A percentile compares a stretch with the other conserved stretches of the same genome.
These are phyloP conservation scores for Colletotrichum eleusines DNA, from an alignment of 2,329 filamentous ascomycete species.

Conservation along the genomic window DNA sequence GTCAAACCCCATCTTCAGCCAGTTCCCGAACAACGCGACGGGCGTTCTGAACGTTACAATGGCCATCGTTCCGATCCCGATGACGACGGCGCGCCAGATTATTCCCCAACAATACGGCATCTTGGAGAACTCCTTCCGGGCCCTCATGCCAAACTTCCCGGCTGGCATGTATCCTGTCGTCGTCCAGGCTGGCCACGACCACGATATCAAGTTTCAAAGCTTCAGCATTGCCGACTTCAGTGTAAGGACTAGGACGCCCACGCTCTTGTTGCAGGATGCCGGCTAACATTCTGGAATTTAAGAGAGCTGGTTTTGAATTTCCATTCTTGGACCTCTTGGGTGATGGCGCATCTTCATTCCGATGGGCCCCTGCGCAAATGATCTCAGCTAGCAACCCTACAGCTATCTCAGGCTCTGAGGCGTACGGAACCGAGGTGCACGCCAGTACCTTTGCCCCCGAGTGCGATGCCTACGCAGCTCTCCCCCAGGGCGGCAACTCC, in stretches of 20 bases:
- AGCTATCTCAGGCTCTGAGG: conserved; percentile 58
- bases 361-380: conserved; percentile 61
- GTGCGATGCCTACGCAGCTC: conserved; percentile 62
- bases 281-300: not conserved
- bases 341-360: conserved; percentile 64
- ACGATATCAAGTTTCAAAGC: conserved; percentile 60
- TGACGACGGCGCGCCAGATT: conserved; percentile 58
- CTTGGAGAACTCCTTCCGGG: conserved; percentile 60
- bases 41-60: conserved; percentile 67
- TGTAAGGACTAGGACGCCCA: conserved; percentile 51
- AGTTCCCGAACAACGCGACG: conserved; percentile 61
- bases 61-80: conserved; percentile 63
- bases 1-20: conserved; percentile 59
- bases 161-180: conserved; percentile 65
- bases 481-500: conserved; percentile 40
- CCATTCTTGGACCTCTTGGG: conserved; percentile 66
- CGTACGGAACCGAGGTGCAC: conserved; percentile 60
- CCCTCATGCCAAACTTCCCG: conserved; percentile 62
- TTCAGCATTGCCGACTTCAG: conserved; percentile 60
- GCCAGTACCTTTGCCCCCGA: conserved; percentile 59
- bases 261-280: not conserved
- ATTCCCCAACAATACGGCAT: conserved; percentile 64
- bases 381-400: conserved; percentile 57
- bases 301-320: conserved; percentile 66
- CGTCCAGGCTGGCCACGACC: conserved; percentile 62